These are phyloP conservation scores for Taiozyma onychis DNA, from an alignment of 1,139 yeast genomes.

Conservation along the genomic window DNA sequence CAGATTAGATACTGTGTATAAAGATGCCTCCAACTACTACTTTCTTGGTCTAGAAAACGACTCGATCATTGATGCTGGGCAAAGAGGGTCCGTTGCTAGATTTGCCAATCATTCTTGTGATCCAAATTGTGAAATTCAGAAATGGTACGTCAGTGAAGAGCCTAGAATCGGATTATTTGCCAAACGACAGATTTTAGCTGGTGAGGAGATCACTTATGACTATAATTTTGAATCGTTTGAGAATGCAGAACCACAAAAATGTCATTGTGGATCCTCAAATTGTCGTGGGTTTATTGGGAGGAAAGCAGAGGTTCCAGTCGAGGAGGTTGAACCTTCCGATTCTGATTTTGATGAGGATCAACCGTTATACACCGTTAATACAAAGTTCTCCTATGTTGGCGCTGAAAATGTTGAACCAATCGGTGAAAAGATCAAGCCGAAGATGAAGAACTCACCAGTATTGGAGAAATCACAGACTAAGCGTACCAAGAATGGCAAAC, in stretches of 20 bases:
- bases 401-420: neutral
- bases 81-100: conserved; percentile 36
- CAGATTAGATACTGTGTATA: conserved; percentile 13
- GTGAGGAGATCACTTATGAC: conserved; percentile 36
- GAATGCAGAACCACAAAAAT: conserved; percentile 31
- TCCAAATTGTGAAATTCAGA: conserved; percentile 38
- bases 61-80: conserved; percentile 33
- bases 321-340: neutral
- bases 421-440: neutral
- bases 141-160: conserved; percentile 34
- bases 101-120: conserved; percentile 39
- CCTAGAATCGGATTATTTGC: conserved; percentile 38
- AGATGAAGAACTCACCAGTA: neutral
- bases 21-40: conserved; percentile 25
- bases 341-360: neutral
- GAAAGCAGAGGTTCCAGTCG: conserved; percentile 4
- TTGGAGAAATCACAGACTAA: neutral
- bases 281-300: conserved; percentile 35
- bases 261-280: conserved; percentile 31
- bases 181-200: conserved; percentile 23
- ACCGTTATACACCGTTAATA: neutral
- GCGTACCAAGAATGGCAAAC: neutral
- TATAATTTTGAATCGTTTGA: conserved; percentile 38
- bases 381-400: neutral
- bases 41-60: conserved; percentile 33